Conservation (phyloP, 106 monocot genomes). For the Chionographis japonica region DNA sequence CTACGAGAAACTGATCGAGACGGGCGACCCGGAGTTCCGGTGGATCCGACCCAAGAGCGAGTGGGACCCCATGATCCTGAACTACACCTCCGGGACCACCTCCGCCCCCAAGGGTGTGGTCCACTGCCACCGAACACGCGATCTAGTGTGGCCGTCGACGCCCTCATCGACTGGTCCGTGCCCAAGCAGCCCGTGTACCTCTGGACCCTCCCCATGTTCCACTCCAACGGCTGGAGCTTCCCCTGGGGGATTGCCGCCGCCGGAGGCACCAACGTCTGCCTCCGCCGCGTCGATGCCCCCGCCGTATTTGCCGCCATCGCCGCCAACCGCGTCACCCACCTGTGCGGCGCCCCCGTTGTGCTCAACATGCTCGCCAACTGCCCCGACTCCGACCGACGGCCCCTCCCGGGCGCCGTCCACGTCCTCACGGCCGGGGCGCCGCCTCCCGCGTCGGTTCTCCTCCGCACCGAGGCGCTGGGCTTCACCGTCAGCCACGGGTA, state of each 20-base stretch:
- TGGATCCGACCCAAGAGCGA: constrained; percentile 32
- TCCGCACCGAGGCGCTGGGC: constrained; percentile 29
- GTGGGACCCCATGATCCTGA: constrained; percentile 38
- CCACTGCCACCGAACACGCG: constrained; percentile 53
- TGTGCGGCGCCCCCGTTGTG: constrained; percentile 46
- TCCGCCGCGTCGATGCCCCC: constrained; percentile 40
- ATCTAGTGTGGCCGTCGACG: too few relatives aligned
- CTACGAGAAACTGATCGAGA: constrained; percentile 11
- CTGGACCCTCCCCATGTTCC: constrained; percentile 55
- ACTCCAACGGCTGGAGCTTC: constrained; percentile 52
- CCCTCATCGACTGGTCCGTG: constrained; percentile 35
- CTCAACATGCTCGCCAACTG: constrained; percentile 52
- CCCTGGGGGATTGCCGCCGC: constrained; percentile 40
- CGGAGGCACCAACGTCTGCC: constrained; percentile 49
- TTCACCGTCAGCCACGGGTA: constrained; percentile 41
- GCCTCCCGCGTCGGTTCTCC: constrained; percentile 37
- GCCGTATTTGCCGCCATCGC: constrained; percentile 25
- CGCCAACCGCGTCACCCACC: constrained; percentile 36
- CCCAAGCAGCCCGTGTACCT: constrained; percentile 40
- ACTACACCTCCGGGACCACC: constrained; percentile 48
- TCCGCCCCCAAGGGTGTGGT: constrained; percentile 46
- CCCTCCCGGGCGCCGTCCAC: constrained; percentile 21
- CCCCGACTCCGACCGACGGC: background rate
- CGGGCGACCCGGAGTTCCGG: constrained; percentile 22
- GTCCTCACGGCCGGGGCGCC: constrained; percentile 34